A percentile compares a stretch with the other conserved stretches of the same genome.
Conservation (phyloP, 2,329 filamentous ascomycete species). For the Septoria linicola region DNA sequence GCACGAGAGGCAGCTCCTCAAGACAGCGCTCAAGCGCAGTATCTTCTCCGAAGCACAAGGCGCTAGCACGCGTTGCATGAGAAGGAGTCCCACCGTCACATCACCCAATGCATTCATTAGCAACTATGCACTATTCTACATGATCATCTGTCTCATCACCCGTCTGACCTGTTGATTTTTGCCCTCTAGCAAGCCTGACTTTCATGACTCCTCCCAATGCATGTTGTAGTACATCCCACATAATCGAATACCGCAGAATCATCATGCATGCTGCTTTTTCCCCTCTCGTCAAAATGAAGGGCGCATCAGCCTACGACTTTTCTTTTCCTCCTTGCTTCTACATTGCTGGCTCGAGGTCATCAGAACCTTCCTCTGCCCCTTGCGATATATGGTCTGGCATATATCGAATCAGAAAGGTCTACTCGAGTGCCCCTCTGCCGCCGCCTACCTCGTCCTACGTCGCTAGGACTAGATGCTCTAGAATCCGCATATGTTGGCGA, state of each 20-base stretch:
- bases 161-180: too few relatives aligned
- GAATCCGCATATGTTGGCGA: neutral
- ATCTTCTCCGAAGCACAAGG: too few relatives aligned
- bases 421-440: neutral
- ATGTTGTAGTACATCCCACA: conserved; percentile 14
- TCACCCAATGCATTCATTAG: conserved; percentile 11
- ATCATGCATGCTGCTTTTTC: conserved; percentile 9
- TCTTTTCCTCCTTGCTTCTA: too few relatives aligned
- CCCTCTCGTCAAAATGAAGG: conserved; percentile 29
- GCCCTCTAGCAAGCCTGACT: neutral
- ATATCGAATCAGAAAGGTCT: too few relatives aligned
- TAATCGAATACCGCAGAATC: neutral
- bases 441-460: neutral
- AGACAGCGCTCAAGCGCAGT: too few relatives aligned
- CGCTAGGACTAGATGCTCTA: neutral
- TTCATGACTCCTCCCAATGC: conserved; percentile 2
- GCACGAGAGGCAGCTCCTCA: too few relatives aligned
- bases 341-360: neutral
- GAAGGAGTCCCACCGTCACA: neutral
- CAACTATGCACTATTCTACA: conserved; percentile 24
- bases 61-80: too few relatives aligned
- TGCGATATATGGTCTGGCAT: neutral
- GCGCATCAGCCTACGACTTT: conserved; percentile 7
- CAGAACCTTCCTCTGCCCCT: neutral
- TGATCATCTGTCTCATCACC: conserved; percentile 11